Evolutionary conservation across 352 stramenopile genomes (phyloP).

Genomic region (Pythium scleroteichum): DNA sequence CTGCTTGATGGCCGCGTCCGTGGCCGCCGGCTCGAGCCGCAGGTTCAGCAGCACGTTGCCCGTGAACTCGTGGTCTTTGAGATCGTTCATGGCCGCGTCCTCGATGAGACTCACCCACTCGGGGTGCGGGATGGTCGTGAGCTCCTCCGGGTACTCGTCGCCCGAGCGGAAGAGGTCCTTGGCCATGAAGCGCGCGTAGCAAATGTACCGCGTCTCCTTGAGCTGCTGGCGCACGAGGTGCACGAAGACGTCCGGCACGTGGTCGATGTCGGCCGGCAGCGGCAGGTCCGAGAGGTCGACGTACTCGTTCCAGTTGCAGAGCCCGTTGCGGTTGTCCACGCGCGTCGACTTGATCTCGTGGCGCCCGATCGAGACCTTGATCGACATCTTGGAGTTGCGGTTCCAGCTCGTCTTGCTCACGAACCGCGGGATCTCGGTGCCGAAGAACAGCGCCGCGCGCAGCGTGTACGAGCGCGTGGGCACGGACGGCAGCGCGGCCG

Average conservation of each 20-base stretch:
- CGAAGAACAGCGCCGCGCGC: conserved; percentile 66
- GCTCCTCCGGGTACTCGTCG: conserved; percentile 30
- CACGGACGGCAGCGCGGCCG: conserved; percentile 31
- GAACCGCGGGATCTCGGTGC: conserved; percentile 81
- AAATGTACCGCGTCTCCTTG: conserved; percentile 67
- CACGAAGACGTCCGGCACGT: conserved; percentile 81
- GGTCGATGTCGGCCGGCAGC: conserved; percentile 66
- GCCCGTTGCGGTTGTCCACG: conserved; percentile 63
- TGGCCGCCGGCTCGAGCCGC: conserved; percentile 44
- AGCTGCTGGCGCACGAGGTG: conserved; percentile 64
- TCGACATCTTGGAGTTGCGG: conserved; percentile 72
- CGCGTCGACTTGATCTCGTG: conserved; percentile 56
- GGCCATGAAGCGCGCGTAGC: conserved; percentile 76
- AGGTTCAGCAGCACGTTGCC: conserved; percentile 84
- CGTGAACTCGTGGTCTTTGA: conserved; percentile 82
- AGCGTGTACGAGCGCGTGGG: conserved; percentile 59
- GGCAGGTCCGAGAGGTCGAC: conserved; percentile 55
- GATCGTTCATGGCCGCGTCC: conserved; percentile 77
- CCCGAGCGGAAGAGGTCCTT: conserved; percentile 58
- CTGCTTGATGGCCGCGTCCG: conserved; percentile 37
- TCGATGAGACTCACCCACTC: conserved; percentile 76
- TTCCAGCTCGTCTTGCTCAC: conserved; percentile 68
- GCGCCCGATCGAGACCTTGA: conserved; percentile 66
- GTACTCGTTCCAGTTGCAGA: conserved; percentile 84
- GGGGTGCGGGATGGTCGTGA: conserved; percentile 42